Evolutionary conservation across 495 filamentous ascomycete genomes (phyloP), one percentile per base, ranked within the genome.

Genomic region (Cercophora scortea): DNA sequence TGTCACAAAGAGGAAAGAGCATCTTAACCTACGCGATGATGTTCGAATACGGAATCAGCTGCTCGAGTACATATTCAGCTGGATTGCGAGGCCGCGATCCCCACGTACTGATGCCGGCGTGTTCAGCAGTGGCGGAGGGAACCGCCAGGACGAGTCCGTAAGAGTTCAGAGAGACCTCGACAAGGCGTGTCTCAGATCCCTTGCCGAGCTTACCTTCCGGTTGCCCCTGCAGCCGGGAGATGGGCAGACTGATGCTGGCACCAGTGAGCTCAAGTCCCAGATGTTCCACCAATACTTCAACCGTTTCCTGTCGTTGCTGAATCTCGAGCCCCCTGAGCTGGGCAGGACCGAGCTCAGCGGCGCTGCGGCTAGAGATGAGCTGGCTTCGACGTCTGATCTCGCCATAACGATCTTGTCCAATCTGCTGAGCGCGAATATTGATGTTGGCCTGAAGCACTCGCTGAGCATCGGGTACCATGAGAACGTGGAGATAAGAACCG

Each of bases 251-350:
- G 82, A 85, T 60, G 81, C 77, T 0, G 78, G 79, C 50, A 77
- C 78, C 1, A 82, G 79, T 51, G 82, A 84, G 67, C 71, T 79
- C 33, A 82, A 83, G 51, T 75, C 72, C 5, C 74, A 83, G 54
- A 79, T 85, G 79, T 85, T 85, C 58, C 79, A 80, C 44, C 75
- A 72, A n/a, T 85, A 85, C 65, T 85, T 85, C 60, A 82, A 78
- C 51, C 66, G 79, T 33, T 84, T 85, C 52, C 67, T 85, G 36
- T 78, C 79, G 1, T 58, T 85, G 12, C 69, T 85, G 15, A 81
- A 83, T 50, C 71, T 76, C 42, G 80, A 80, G 33, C 59, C 72
- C 4, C 41, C 67, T 10, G 79, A 82, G 10, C 45, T 68, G 42
- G 63, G 70, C 42, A 63, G 73, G 40, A 63, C 60, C 5, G 71